These are phyloP conservation scores for Arabidopsis lyrata DNA, from an alignment of 441 rosid genomes.

Conservation along the genomic window DNA sequence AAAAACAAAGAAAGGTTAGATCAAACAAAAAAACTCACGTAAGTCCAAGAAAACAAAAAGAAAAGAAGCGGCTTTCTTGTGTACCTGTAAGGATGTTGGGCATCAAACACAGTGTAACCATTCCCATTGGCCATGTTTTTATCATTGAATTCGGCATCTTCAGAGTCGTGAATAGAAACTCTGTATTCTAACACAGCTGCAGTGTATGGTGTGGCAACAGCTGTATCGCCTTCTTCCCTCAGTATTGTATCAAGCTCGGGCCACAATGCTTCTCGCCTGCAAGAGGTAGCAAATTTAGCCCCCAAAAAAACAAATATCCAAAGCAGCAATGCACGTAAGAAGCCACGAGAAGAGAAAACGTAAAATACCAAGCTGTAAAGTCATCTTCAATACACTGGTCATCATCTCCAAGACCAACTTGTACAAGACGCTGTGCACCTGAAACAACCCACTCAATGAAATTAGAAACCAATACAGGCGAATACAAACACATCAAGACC, in stretches of 20 bases:
- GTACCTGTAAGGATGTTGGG: slow-evolving; percentile 96
- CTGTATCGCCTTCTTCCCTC: slow-evolving; percentile 77
- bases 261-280: slow-evolving; percentile 91
- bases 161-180: slow-evolving; percentile 70
- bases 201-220: slow-evolving; percentile 86
- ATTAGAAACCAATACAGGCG: slow-evolving; percentile 20
- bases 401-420: slow-evolving; percentile 97
- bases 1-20: slow-evolving; percentile 37
- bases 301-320: neutral
- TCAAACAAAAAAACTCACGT: neutral
- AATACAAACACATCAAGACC: slow-evolving; percentile 1
- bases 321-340: slow-evolving; percentile 18
- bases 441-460: slow-evolving; percentile 39
- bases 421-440: slow-evolving; percentile 88
- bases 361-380: slow-evolving; percentile 79
- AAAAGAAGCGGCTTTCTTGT: neutral
- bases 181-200: slow-evolving; percentile 94
- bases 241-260: slow-evolving; percentile 92
- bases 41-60: slow-evolving; percentile 11
- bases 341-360: slow-evolving; percentile 15
- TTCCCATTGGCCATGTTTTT: slow-evolving; percentile 71
- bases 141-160: slow-evolving; percentile 57
- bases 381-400: slow-evolving; percentile 99
- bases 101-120: slow-evolving; percentile 82
- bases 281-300: slow-evolving; percentile 23